phyloP scores from a whole-genome alignment of 176 grass and related monocot species.

The Neostapfia colusana region DNA sequence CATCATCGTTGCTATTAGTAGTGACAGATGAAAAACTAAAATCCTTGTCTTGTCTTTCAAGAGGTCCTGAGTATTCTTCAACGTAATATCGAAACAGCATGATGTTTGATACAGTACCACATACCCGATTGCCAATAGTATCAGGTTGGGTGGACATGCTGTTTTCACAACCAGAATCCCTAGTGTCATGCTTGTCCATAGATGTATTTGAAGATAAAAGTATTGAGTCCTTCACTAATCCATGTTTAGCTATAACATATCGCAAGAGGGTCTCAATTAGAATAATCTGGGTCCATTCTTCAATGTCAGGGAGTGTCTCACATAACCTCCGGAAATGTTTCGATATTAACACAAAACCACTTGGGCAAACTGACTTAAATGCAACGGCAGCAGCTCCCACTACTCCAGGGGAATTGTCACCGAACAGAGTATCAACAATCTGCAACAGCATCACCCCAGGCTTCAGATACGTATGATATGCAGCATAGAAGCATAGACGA shows the following conservation, averaged over 20 bases:
- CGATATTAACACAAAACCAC: constrained; percentile 56
- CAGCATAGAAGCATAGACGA: not conserved
- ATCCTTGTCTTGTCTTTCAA: constrained; percentile 21
- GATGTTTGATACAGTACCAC: constrained; percentile 43
- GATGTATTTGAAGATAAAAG: constrained; percentile 42
- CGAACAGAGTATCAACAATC: constrained; percentile 74
- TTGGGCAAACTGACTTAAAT: constrained; percentile 77
- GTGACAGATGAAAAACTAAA: constrained; percentile 32
- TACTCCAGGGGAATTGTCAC: constrained; percentile 71
- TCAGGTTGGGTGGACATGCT: constrained; percentile 16
- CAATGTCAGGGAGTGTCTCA: constrained; percentile 83
- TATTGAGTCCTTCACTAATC: constrained; percentile 82
- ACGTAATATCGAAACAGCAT: constrained; percentile 63
- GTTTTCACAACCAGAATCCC: constrained; percentile 30
- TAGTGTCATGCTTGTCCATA: constrained; percentile 8
- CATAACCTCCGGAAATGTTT: constrained; percentile 81
- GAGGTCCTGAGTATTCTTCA: constrained; percentile 46
- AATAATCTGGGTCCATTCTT: constrained; percentile 89
- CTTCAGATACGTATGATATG: constrained; percentile 23
- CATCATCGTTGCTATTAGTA: constrained; percentile 68
- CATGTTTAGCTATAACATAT: constrained; percentile 83
- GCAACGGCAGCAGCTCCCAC: constrained; percentile 75
- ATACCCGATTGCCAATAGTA: constrained; percentile 15
- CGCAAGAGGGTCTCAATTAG: constrained; percentile 80
- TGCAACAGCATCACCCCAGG: constrained; percentile 35